Percentiles rank a stretch among this genome's conserved stretches.
Evolutionary conservation across 176 grass and related monocot genomes (phyloP).

Genomic region (Panicum miliaceum): DNA sequence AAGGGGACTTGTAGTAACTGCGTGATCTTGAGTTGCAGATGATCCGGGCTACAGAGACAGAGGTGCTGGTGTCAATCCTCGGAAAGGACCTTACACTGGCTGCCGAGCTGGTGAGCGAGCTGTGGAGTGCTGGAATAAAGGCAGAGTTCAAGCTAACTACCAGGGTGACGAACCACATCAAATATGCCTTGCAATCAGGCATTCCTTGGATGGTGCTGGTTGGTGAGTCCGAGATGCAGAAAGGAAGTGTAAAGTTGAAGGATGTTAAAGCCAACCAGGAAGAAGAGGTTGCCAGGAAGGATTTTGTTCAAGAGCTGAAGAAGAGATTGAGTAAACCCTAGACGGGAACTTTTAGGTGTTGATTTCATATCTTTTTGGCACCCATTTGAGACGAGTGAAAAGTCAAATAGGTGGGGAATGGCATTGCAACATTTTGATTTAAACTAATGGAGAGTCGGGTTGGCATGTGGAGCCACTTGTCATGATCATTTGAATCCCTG

Average conservation of each 20-base stretch:
- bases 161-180: conserved; percentile 70
- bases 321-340: conserved; percentile 47
- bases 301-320: conserved; percentile 64
- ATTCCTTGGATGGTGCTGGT: conserved; percentile 95
- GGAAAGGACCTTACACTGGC: conserved; percentile 83
- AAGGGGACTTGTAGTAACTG: not conserved
- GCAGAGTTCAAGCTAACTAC: conserved; percentile 87
- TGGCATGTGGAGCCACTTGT: not conserved
- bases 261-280: conserved; percentile 67
- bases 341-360: not conserved
- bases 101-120: conserved; percentile 63
- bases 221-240: conserved; percentile 59
- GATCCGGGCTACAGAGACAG: conserved; percentile 77
- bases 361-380: conserved; percentile 8
- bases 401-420: not conserved
- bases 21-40: conserved; percentile 39
- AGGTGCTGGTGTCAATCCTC: conserved; percentile 84
- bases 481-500: not conserved
- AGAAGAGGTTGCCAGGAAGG: conserved; percentile 56
- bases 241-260: conserved; percentile 75
- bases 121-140: conserved; percentile 94
- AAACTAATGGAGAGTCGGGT: not conserved
- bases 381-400: not conserved
- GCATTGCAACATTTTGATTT: not conserved
- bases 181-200: conserved; percentile 55